These are phyloP conservation scores for Candida stauntonica DNA, from an alignment of 805 yeast genomes.

Conservation along the genomic window DNA sequence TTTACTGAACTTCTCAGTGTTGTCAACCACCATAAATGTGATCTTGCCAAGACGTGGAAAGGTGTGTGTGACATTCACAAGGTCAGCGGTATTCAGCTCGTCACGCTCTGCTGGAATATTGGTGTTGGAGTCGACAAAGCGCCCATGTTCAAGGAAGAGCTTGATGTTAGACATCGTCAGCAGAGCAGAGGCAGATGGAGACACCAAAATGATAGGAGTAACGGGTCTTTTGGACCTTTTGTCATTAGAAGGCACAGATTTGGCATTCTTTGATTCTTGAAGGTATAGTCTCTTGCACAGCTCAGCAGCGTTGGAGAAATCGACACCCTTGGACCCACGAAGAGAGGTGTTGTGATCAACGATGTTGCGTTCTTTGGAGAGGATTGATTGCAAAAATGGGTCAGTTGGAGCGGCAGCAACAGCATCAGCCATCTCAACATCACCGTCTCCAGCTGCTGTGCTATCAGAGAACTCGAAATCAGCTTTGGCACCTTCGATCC, in stretches of 20 bases:
- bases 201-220: slow-evolving; percentile 70
- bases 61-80: slow-evolving; percentile 43
- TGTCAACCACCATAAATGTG: slow-evolving; percentile 78
- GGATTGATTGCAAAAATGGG: slow-evolving; percentile 28
- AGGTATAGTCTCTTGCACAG: slow-evolving; percentile 16
- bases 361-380: slow-evolving; percentile 42
- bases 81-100: slow-evolving; percentile 28
- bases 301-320: slow-evolving; percentile 59
- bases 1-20: slow-evolving; percentile 80
- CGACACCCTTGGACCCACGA: slow-evolving; percentile 62
- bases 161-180: slow-evolving; percentile 62
- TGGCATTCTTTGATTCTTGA: slow-evolving; percentile 11
- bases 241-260: slow-evolving; percentile 19
- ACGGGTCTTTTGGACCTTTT: slow-evolving; percentile 28
- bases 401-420: slow-evolving; percentile 26
- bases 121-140: slow-evolving; percentile 49
- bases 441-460: slow-evolving; percentile 8
- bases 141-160: slow-evolving; percentile 69
- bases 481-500: slow-evolving; percentile 69
- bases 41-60: slow-evolving; percentile 56
- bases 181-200: slow-evolving; percentile 76
- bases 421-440: slow-evolving; percentile 12
- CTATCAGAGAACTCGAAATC: slow-evolving; percentile 47
- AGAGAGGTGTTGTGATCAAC: slow-evolving; percentile 57
- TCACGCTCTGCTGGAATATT: slow-evolving; percentile 31